Evolutionary conservation across 1,139 yeast species (phyloP), one percentile per base, ranked within the genome.

Genomic region (Zygotorulaspora mrakii): DNA sequence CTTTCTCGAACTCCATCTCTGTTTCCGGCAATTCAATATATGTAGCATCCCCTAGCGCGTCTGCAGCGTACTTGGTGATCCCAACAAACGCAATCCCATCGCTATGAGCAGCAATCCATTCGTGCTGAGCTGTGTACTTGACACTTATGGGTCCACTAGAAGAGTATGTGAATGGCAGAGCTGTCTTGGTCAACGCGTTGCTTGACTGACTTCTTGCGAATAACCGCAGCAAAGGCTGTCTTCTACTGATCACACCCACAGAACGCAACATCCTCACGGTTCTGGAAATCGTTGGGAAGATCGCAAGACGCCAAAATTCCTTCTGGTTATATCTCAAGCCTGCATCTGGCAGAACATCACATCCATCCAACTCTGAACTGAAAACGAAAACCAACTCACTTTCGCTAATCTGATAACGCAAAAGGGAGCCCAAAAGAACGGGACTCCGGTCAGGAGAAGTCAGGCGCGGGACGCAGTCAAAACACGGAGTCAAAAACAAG

Each of bases 31-130:
- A 74, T 67, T 91, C 99, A 49, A 88, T 82, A 64, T 74, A 91
- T 12, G 97, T 94, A 40, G 95, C 94, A 67, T 91, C 99, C 33
- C 98, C 98, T 47, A 91, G 76, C n/a, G 98, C 95, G 58, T 89
- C 96, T 31, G 96, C 83, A 23, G 99, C 99, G 64, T 91, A 89
- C 57, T 77, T 79, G 47, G 98, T 89, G 65, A 91, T 88, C 26
- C 99, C 99, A 26, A 91, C 72, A 54, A 82, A 88, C 2, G 94
- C 82, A 24, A 80, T 72, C 45, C 87, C 86, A 65, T 89, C 96
- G 24, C 76, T 74, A 62, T 85, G 94, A 37, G 80, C 71, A 2
- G 95, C 91, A 46, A 94, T 69, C 96, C 97, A 91, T 69, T 91
- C 99, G 70, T 91, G 99, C 60, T 91, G 96, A 40, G 73, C 69